A percentile compares a stretch with the other conserved stretches of the same genome.
phyloP scores from a whole-genome alignment of 495 filamentous ascomycete genomes.

The Haplographium delicatum region DNA sequence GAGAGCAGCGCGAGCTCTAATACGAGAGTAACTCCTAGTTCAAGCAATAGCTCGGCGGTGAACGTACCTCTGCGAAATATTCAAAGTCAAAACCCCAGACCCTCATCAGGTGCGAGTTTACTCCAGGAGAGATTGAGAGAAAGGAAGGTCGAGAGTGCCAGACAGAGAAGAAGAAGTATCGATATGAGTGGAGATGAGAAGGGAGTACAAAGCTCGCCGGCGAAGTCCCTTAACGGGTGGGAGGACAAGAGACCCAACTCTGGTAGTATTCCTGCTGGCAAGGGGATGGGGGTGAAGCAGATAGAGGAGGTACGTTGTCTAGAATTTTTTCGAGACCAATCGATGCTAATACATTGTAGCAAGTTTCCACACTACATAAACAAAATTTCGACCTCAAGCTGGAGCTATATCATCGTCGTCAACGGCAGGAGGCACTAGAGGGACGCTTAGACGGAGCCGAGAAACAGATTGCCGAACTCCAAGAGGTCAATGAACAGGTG shows the following conservation, averaged over 20 bases:
- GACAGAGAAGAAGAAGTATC: slow-evolving; percentile 26
- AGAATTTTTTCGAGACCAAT: slow-evolving; percentile 18
- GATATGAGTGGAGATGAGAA: slow-evolving; percentile 6
- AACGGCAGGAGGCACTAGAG: slow-evolving; percentile 49
- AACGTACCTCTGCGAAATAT: slow-evolving; percentile 8
- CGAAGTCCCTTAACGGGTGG: slow-evolving; percentile 4
- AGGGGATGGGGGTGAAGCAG: slow-evolving; percentile 29
- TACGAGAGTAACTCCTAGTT: slow-evolving; percentile 17
- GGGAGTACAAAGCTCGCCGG: slow-evolving; percentile 25
- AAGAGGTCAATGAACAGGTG: slow-evolving; percentile 61
- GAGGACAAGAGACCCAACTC: slow-evolving; percentile 28
- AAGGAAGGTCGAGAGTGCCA: slow-evolving; percentile 41
- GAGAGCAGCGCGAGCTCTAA: slow-evolving; percentile 35
- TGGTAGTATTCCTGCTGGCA: slow-evolving; percentile 22
- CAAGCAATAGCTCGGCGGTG: slow-evolving; percentile 14
- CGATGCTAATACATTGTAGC: slow-evolving; percentile 33
- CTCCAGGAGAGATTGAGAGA: slow-evolving; percentile 48
- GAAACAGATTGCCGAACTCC: slow-evolving; percentile 41
- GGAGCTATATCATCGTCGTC: slow-evolving; percentile 70
- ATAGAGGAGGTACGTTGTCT: slow-evolving; percentile 30
- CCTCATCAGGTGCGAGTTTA: slow-evolving; percentile 33
- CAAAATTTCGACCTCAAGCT: slow-evolving; percentile 90
- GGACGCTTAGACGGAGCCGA: slow-evolving; percentile 57
- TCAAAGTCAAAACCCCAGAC: no score
- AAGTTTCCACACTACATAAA: slow-evolving; percentile 63